A percentile compares a stretch with the other conserved stretches of the same genome.
phyloP scores from a whole-genome alignment of 2,329 filamentous ascomycete species.

The Chrysoporthe cubensis region DNA sequence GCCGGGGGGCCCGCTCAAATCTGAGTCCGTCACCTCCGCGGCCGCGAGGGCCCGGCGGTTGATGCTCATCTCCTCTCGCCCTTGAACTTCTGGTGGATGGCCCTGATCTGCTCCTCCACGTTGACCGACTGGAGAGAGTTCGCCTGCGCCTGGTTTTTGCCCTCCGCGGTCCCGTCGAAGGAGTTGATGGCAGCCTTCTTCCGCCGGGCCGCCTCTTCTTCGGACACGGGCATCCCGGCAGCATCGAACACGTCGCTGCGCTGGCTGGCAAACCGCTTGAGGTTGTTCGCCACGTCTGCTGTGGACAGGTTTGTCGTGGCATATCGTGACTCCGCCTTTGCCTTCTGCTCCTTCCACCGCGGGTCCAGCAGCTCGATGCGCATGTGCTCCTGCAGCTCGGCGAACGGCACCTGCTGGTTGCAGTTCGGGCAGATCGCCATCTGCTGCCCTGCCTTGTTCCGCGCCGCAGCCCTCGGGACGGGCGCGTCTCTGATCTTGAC shows the following conservation, averaged over 20 bases:
- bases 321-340: constrained; percentile 82
- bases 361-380: constrained; percentile 93
- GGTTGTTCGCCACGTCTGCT: constrained; percentile 86
- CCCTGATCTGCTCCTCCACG: constrained; percentile 82
- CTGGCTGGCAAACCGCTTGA: constrained; percentile 92
- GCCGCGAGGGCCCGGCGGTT: background rate
- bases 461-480: constrained; percentile 79
- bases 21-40: background rate
- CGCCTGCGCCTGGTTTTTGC: constrained; percentile 56
- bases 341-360: constrained; percentile 93
- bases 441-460: constrained; percentile 64
- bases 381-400: constrained; percentile 91
- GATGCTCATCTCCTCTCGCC: constrained; percentile 39
- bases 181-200: constrained; percentile 72
- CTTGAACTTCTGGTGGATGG: constrained; percentile 60
- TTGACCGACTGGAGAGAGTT: constrained; percentile 70
- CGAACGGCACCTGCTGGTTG: constrained; percentile 83
- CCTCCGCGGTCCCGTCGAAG: constrained; percentile 69
- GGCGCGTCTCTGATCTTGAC: constrained; percentile 96
- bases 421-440: constrained; percentile 90
- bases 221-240: constrained; percentile 68
- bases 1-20: background rate
- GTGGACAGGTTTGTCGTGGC: constrained; percentile 86
- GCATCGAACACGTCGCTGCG: constrained; percentile 86
- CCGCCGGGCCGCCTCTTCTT: constrained; percentile 74